These are phyloP conservation scores for Stephania japonica DNA, from an alignment of 164 flowering plant genomes.

Conservation along the genomic window DNA sequence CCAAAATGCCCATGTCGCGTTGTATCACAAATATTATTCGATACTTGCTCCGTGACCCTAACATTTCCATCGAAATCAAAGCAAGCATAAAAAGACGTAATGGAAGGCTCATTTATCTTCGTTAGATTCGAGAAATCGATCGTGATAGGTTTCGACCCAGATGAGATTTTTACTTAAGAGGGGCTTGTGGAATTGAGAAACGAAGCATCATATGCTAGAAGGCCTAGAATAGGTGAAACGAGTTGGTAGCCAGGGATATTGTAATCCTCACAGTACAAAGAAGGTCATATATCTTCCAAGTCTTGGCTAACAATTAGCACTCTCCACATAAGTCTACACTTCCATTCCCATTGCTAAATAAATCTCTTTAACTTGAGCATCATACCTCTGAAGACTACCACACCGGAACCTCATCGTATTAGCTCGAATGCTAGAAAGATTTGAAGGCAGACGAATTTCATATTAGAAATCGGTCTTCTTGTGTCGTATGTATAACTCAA, in stretches of 20 bases:
- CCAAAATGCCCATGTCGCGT: slow-evolving; percentile 64
- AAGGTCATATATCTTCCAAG: slow-evolving; percentile 57
- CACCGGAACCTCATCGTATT: slow-evolving; percentile 53
- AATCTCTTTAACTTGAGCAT: slow-evolving; percentile 61
- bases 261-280: slow-evolving; percentile 41
- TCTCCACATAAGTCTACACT: slow-evolving; percentile 61
- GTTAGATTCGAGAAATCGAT: slow-evolving; percentile 50
- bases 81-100: slow-evolving; percentile 52
- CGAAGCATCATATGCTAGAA: slow-evolving; percentile 57
- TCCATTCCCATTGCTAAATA: slow-evolving; percentile 38
- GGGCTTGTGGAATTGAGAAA: slow-evolving; percentile 27
- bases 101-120: slow-evolving; percentile 3
- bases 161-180: slow-evolving; percentile 36
- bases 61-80: slow-evolving; percentile 58
- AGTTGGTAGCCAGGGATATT: slow-evolving; percentile 61
- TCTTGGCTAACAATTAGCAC: slow-evolving; percentile 55
- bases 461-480: slow-evolving; percentile 50
- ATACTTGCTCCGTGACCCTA: slow-evolving; percentile 30
- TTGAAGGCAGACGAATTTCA: slow-evolving; percentile 41
- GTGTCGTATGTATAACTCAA: slow-evolving; percentile 31
- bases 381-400: slow-evolving; percentile 76
- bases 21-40: slow-evolving; percentile 38
- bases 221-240: slow-evolving; percentile 68
- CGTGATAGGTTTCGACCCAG: slow-evolving; percentile 40
- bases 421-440: slow-evolving; percentile 57